Base-by-base conservation (phyloP, 2,329 filamentous ascomycete genomes). In the Botrytis paeoniae region DNA sequence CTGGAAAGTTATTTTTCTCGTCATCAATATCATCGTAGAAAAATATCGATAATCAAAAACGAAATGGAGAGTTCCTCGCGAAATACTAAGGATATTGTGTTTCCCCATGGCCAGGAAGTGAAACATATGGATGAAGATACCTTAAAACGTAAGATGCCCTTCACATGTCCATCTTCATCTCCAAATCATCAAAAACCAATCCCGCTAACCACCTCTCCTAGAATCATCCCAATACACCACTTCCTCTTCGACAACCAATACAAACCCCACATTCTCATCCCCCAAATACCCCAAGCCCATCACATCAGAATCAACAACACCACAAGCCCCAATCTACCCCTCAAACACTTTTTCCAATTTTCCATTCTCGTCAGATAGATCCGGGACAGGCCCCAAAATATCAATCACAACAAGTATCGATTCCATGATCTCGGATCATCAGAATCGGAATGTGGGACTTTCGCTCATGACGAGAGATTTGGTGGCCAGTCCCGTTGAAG, bases 1-100 rank as follows among this genome's bases (percentile, higher is more conserved):
- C 35, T 69, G 65, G 65, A 69, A 57, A 57, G 65, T 69, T 9
- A 69, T 69, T 22, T 69, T 69, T 32, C 51, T 69, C 22, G 25
- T 59, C 35, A 25, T 59, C 10, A 48, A 57, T 57, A 69, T 59
- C 10, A 59, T 69, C 4, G 25, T 57, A 4, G 65, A 69, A 4
- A 69, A 59, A 41, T 59, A 41, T 32, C 22, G 65, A 41, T 59
- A 43, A 29, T 0, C n/a, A 22, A 16, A 29, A 29, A 18, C 25
- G 1, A 18, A 8, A 69, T 37, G 39, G n/a, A n/a, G 59, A 37
- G 25, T 29, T 14, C 22, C 1, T n/a, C 2, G 35, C 12, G 22
- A 16, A n/a, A 4, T 4, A 9, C 5, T 60, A 6, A 5, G 20
- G 4, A 25, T 22, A 4, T 14, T 3, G 10, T 1, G 12, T n/a